Evolutionary conservation across 2,329 filamentous ascomycete species (phyloP).

Genomic region (Verruconis gallopava): DNA sequence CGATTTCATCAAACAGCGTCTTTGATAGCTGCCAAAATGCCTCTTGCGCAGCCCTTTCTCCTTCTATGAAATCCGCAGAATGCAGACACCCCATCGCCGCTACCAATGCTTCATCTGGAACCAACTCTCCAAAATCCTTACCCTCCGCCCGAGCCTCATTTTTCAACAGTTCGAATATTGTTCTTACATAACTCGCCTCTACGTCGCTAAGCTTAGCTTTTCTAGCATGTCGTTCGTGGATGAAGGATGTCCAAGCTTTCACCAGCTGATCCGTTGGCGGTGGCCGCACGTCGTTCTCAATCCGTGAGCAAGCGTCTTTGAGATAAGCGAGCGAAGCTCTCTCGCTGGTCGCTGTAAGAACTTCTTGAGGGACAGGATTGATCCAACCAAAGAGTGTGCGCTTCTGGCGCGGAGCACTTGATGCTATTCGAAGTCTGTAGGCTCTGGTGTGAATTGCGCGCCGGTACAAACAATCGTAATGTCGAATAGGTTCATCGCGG

Average conservation of each 20-base stretch:
- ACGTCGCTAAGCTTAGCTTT: constrained; percentile 46
- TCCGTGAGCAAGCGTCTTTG: neutral
- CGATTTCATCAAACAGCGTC: neutral
- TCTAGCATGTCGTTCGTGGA: constrained; percentile 37
- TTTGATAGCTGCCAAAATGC: neutral
- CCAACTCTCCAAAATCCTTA: no score
- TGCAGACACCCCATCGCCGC: neutral
- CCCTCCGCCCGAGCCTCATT: neutral
- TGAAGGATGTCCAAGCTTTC: constrained; percentile 31
- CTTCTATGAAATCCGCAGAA: neutral
- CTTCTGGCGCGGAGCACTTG: constrained; percentile 25
- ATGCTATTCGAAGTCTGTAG: constrained; percentile 19
- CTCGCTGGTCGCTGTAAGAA: neutral
- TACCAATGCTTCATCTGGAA: neutral
- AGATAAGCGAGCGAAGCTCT: constrained; percentile 1
- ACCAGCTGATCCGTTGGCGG: constrained; percentile 2
- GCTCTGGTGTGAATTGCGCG: constrained; percentile 19
- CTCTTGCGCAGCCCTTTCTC: neutral
- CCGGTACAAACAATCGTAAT: constrained; percentile 31
- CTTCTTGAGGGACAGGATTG: neutral
- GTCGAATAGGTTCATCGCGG: constrained; percentile 35
- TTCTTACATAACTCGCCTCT: constrained; percentile 48
- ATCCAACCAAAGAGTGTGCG: constrained; percentile 51
- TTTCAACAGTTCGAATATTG: constrained; percentile 36
- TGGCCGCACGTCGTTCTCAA: neutral